Conservation (phyloP, 2,329 filamentous ascomycete species). For the Colletotrichum sp. region DNA sequence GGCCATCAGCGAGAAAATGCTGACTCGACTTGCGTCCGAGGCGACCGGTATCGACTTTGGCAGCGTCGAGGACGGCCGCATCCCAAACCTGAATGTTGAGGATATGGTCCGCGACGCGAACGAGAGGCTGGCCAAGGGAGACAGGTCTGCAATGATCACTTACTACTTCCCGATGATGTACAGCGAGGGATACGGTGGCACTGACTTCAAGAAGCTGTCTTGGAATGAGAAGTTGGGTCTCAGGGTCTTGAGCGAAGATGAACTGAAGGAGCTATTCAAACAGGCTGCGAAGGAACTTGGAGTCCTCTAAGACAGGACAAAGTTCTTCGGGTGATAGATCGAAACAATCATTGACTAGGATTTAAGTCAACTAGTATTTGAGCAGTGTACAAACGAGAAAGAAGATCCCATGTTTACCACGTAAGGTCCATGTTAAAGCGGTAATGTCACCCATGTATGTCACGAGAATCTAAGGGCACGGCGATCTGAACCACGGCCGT, state of each 20-base stretch:
- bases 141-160: background rate
- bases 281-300: background rate
- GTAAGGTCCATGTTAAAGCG: background rate
- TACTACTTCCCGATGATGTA: background rate
- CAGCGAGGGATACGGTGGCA: background rate
- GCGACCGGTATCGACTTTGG: background rate
- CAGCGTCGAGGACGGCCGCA: background rate
- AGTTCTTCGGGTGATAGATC: background rate
- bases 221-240: background rate
- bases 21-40: background rate
- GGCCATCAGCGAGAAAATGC: background rate
- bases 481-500: background rate
- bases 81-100: background rate
- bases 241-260: background rate
- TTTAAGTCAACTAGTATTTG: too few relatives aligned
- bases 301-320: accelerated
- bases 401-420: accelerated
- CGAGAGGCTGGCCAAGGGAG: background rate
- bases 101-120: background rate
- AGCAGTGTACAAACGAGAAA: background rate
- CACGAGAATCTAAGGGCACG: accelerated
- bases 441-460: background rate
- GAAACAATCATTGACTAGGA: background rate
- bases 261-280: background rate
- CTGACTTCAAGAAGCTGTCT: background rate